Base-by-base conservation (phyloP, 106 monocot species). In the Platanthera guangdongensis region DNA sequence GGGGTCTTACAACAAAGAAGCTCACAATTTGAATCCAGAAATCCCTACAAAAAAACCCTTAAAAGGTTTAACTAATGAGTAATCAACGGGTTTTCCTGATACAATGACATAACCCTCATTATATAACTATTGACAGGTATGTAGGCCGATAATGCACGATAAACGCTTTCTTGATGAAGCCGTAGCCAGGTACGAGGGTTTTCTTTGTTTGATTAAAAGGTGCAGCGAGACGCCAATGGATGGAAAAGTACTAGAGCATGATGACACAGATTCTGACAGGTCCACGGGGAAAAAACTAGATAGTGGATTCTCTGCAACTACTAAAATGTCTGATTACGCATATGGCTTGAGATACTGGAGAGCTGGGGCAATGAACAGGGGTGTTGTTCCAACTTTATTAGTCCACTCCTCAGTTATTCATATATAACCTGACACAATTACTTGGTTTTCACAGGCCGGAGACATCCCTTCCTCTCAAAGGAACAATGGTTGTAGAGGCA, bases 191-290 rank as follows among this genome's bases (percentile, higher is more conserved):
- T 97, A 97, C 45, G 91, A 93, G 73, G 96, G 89, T 2, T 97
- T 97, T 81, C 78, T 97, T 78, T 79, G 89, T 82, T 68, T 97
- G 22, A 91, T 93, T 82, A 89, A 85, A 75, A 97, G 74, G 82
- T 91, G 88, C 81, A 77, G 83, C 76, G 93, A 97, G 54, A 85
- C 57, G 65, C 84, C 84, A 47, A 52, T 80, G 52, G 91, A 93
- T 77, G 96, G 91, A 49, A 91, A 71, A 75, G 73, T 97, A 77
- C 70, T 97, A 30, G 90, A 87, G 75, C 96, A 97, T 86, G 96
- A 97, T 77, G 96, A 97, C 49, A 89, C 91, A 18, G 96, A 97
- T 75, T 84, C 93, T 64, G 93, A 97, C 64, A 84, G 93, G 78
- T 81, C 81, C 51, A 89, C 93, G 80, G 93, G 93, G 50, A 78